A percentile compares a stretch with the other conserved stretches of the same genome.
Conservation (phyloP, 768 basidiomycete genomes). For the Leccinellum albellum region DNA sequence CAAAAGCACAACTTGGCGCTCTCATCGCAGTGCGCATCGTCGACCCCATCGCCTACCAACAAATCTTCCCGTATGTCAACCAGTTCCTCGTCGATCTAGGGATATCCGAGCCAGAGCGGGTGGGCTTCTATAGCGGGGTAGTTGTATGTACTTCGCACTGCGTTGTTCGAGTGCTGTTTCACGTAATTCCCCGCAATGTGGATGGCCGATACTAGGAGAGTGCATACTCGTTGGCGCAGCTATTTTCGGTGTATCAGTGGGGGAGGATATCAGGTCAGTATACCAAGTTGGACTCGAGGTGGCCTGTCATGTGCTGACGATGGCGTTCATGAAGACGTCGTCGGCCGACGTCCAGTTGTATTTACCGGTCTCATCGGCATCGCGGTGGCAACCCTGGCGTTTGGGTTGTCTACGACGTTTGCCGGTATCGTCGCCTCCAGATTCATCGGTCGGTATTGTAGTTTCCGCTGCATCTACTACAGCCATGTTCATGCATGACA, state of each 20-base stretch:
- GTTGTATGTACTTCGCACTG: slow-evolving; percentile 36
- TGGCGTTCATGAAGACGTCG: slow-evolving; percentile 37
- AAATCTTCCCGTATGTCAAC: slow-evolving; percentile 66
- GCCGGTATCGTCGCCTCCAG: slow-evolving; percentile 46
- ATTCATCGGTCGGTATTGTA: slow-evolving; percentile 40
- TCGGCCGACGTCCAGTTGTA: slow-evolving; percentile 62
- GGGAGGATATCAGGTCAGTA: slow-evolving; percentile 51
- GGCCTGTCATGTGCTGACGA: neutral
- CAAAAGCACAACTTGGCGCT: slow-evolving; percentile 42
- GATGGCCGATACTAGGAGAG: slow-evolving; percentile 46
- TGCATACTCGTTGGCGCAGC: slow-evolving; percentile 56
- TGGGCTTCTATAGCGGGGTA: slow-evolving; percentile 65
- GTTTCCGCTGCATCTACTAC: neutral
- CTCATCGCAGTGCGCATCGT: slow-evolving; percentile 45
- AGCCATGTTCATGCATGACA: neutral
- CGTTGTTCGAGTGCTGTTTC: neutral
- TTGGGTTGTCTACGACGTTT: slow-evolving; percentile 56
- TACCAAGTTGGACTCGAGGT: neutral
- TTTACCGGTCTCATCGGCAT: slow-evolving; percentile 49
- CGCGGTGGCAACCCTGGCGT: slow-evolving; percentile 44
- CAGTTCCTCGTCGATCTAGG: slow-evolving; percentile 54
- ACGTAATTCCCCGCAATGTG: neutral
- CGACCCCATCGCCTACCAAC: slow-evolving; percentile 58
- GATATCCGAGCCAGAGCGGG: slow-evolving; percentile 50
- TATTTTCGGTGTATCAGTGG: slow-evolving; percentile 60